These are phyloP conservation scores for Boechera stricta DNA, from an alignment of 345 rosid species.

Conservation along the genomic window DNA sequence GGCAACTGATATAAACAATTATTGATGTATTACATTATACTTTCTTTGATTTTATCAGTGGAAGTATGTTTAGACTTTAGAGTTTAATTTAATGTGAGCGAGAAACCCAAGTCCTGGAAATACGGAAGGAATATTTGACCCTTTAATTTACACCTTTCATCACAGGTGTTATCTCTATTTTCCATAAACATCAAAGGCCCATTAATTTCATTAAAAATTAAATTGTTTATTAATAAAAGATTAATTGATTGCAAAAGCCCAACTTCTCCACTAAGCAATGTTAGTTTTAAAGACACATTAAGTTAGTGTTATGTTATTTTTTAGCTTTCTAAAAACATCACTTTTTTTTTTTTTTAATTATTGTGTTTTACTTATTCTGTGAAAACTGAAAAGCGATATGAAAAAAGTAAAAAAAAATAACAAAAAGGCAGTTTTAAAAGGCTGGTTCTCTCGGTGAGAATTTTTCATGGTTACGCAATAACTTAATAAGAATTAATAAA, in stretches of 20 bases:
- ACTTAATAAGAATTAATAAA: neutral
- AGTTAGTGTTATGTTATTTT: constrained; percentile 26
- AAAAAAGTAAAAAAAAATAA: constrained; percentile 4
- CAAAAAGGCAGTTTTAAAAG: constrained; percentile 27
- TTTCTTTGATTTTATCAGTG: neutral
- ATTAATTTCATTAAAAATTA: neutral
- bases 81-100: constrained; percentile 27
- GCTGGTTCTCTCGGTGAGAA: constrained; percentile 21
- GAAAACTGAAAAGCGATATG: constrained; percentile 20
- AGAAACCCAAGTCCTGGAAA: constrained; percentile 45
- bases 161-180: constrained; percentile 17
- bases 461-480: constrained; percentile 11
- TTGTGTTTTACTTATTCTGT: constrained; percentile 2
- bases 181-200: constrained; percentile 24
- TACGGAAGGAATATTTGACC: constrained; percentile 49
- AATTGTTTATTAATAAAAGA: neutral
- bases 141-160: constrained; percentile 37
- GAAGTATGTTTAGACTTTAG: constrained; percentile 13
- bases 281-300: constrained; percentile 38
- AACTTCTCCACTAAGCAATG: constrained; percentile 47
- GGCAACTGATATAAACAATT: neutral
- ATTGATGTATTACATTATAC: neutral
- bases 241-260: constrained; percentile 33
- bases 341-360: neutral
- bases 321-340: constrained; percentile 16